Conservation (phyloP, 495 filamentous ascomycete species). For the Friedmanniomyces simplex region DNA sequence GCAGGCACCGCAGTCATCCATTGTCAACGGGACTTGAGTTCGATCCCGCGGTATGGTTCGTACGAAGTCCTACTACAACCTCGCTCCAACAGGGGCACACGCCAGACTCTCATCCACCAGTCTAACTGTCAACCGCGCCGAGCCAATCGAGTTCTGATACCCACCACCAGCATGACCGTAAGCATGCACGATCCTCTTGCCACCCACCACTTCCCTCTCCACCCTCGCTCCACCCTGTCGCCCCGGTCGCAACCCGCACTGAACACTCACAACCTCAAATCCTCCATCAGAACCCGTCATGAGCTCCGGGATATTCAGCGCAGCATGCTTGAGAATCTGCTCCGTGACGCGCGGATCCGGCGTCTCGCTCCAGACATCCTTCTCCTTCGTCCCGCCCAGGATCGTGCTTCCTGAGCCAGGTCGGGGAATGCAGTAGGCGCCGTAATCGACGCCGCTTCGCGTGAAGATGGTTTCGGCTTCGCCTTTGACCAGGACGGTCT, state of each 20-base stretch:
- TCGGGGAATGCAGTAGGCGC: conserved; percentile 30
- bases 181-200: conserved; percentile 20
- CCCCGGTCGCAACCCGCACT: conserved; percentile 33
- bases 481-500: conserved; percentile 30
- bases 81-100: background rate
- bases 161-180: conserved; percentile 25
- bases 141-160: conserved; percentile 22
- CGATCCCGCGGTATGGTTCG: too few relatives aligned
- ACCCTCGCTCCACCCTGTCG: conserved; percentile 31
- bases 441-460: conserved; percentile 13
- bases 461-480: conserved; percentile 18
- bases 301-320: conserved; percentile 30
- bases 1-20: background rate
- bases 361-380: conserved; percentile 27
- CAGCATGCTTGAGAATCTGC: conserved; percentile 29
- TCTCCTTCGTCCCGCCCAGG: conserved; percentile 33
- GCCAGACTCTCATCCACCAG: conserved; percentile 14
- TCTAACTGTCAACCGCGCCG: conserved; percentile 12
- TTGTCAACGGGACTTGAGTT: background rate
- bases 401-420: conserved; percentile 30
- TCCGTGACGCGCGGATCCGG: conserved; percentile 26
- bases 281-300: conserved; percentile 24
- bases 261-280: conserved; percentile 32
- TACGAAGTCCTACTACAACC: background rate
- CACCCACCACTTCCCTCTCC: conserved; percentile 23